These are phyloP conservation scores for Aspergillus sp. DNA, from an alignment of 2,329 filamentous ascomycete species.

Conservation along the genomic window DNA sequence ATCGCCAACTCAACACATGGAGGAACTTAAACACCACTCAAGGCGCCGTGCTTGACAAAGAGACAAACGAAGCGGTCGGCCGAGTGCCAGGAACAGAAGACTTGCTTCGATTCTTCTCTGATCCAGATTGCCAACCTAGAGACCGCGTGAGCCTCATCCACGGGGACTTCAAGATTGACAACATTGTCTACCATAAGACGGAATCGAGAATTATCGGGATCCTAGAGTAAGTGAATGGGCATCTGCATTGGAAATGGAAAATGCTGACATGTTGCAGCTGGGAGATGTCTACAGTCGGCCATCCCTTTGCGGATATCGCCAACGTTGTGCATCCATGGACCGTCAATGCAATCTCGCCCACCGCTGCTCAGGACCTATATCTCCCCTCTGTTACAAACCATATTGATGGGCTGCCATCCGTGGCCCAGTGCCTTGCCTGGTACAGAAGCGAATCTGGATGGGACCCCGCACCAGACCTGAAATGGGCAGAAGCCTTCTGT, in stretches of 20 bases:
- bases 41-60: constrained; percentile 70
- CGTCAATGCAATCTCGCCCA: neutral
- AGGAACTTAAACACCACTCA: constrained; percentile 74
- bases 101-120: constrained; percentile 74
- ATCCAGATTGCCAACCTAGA: constrained; percentile 67
- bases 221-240: constrained; percentile 62
- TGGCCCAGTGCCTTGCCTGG: neutral
- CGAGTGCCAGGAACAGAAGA: constrained; percentile 80
- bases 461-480: neutral
- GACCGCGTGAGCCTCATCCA: constrained; percentile 82
- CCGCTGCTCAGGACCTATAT: neutral
- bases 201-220: constrained; percentile 88
- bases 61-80: constrained; percentile 74
- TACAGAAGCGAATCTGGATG: neutral
- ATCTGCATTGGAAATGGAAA: no score
- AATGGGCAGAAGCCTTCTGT: neutral
- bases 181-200: constrained; percentile 84
- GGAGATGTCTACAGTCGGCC: neutral
- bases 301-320: neutral
- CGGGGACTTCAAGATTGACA: constrained; percentile 96
- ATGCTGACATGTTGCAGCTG: neutral
- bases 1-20: constrained; percentile 82
- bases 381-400: neutral
- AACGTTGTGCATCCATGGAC: constrained; percentile 1
- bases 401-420: neutral